phyloP scores from a whole-genome alignment of 495 filamentous ascomycete species.

The Trypethelium eluteriae region DNA sequence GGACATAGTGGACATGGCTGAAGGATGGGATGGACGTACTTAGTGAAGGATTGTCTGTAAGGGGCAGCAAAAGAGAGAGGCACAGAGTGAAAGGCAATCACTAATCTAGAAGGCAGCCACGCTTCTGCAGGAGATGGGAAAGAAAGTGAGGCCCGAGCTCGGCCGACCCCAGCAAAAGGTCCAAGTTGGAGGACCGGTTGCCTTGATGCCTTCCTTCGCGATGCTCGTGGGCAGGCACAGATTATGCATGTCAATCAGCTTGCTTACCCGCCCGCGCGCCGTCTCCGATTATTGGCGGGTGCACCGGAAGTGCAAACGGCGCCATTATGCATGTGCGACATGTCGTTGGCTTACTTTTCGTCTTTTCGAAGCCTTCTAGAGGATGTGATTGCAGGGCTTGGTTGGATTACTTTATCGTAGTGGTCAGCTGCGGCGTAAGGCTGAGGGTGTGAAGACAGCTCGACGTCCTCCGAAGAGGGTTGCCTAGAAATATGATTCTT shows the following conservation, averaged over 20 bases:
- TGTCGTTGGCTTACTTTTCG: background rate
- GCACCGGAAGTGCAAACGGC: background rate
- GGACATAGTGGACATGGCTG: too few species aligned
- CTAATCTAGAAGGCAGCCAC: background rate
- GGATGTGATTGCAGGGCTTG: background rate
- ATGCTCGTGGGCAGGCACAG: conserved; percentile 3
- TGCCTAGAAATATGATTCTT: background rate
- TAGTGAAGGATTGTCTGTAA: too few species aligned
- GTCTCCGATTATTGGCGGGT: background rate
- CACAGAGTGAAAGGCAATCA: background rate
- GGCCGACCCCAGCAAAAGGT: background rate
- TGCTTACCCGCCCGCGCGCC: background rate
- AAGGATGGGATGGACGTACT: too few species aligned
- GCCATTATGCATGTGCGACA: background rate
- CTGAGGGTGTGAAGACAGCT: background rate
- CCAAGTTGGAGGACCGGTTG: background rate
- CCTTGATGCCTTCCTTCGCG: background rate
- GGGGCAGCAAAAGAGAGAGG: background rate
- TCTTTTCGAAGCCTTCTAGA: background rate
- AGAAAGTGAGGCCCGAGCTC: background rate
- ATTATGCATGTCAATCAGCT: conserved; percentile 12
- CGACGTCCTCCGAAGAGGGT: background rate
- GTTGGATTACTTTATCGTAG: background rate
- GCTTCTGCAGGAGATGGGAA: background rate
- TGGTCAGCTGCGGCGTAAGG: conserved; percentile 8